phyloP scores from a whole-genome alignment of 345 rosid genomes.

The Acer campestre region DNA sequence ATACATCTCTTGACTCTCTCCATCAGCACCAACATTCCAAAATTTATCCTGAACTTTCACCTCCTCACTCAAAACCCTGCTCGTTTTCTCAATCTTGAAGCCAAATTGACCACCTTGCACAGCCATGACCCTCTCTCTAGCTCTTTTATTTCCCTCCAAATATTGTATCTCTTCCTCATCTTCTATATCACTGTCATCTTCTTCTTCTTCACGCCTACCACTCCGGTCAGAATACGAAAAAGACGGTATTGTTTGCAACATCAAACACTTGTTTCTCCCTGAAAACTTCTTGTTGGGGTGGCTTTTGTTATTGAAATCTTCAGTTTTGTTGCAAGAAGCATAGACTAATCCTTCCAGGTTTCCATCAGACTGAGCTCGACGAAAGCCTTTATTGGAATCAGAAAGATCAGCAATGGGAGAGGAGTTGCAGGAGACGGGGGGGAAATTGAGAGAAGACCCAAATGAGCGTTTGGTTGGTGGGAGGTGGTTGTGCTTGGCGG shows the following conservation, averaged over 20 bases:
- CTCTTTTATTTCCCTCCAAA: neutral
- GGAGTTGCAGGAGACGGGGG: slow-evolving; percentile 33
- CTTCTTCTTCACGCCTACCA: neutral
- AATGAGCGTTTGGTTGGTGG: slow-evolving; percentile 19
- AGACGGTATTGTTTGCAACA: slow-evolving; percentile 55
- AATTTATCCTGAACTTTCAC: slow-evolving; percentile 4
- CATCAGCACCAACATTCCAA: slow-evolving; percentile 25
- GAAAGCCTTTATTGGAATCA: slow-evolving; percentile 30
- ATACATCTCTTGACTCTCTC: slow-evolving; percentile 37
- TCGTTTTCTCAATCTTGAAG: slow-evolving; percentile 4
- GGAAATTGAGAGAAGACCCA: slow-evolving; percentile 19
- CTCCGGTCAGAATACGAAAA: slow-evolving; percentile 33
- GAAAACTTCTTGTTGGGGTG: slow-evolving; percentile 28
- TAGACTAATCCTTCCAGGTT: slow-evolving; percentile 49
- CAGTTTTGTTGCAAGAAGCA: slow-evolving; percentile 27
- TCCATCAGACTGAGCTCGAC: slow-evolving; percentile 58
- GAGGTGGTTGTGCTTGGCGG: slow-evolving; percentile 11
- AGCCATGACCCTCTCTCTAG: slow-evolving; percentile 1
- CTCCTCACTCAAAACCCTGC: slow-evolving; percentile 25
- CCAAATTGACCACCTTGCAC: neutral
- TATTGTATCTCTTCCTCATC: slow-evolving; percentile 23
- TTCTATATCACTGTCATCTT: neutral
- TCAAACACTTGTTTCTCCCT: slow-evolving; percentile 29
- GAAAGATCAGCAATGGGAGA: slow-evolving; percentile 40
- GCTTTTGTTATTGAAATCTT: slow-evolving; percentile 3